Base-by-base conservation (phyloP, 768 basidiomycete genomes). In the Phanerodontia chrysosporium region DNA sequence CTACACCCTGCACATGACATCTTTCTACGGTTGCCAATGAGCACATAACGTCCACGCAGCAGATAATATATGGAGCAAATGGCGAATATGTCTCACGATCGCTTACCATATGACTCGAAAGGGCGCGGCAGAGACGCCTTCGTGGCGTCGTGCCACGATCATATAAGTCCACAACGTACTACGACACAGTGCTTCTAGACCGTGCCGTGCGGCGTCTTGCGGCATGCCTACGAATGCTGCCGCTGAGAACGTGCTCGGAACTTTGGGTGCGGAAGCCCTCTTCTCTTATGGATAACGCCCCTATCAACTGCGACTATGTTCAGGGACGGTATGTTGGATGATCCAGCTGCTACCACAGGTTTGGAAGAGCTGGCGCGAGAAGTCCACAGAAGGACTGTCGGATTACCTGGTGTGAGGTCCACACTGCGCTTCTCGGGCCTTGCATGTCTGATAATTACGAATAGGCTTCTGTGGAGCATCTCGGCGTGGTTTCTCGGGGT, bases 341-440 rank as follows among this genome's bases (percentile, higher is more conserved):
- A 74, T 78, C 16, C 87, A 88, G 63, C 67, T 90, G 14, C 68
- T 90, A 30, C 89, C 89, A 6, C 88, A 90, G 63, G 76, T 89
- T 25, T 81, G 83, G 82, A 90, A 92, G 70, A 87, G 81, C 62
- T 87, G 82, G 74, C 76, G 82, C 36, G 74, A 76, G 21, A 87
- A 90, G 65, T 83, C 81, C 24, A 89, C 86, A 0, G 76, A 81
- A 25, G 90, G 91, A 0, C 75, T 92, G 13, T 90, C 89, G 1
- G 80, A 76, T 14, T 82, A 73, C 70, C 78, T 93, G 30, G 81
- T 90, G 87, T 86, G 69, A 42, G 67, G 45, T 29, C n/a, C 39
- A 0, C 21, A 8, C 21, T n/a, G 32, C 22, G 18, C 21, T 10
- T 30, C 8, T 27, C 28, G n/a, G 9, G 9, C n/a, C 25, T 8